Evolutionary conservation across 352 stramenopile species (phyloP), one percentile per base, ranked within the genome.

Genomic region (Discostella stelligera): DNA sequence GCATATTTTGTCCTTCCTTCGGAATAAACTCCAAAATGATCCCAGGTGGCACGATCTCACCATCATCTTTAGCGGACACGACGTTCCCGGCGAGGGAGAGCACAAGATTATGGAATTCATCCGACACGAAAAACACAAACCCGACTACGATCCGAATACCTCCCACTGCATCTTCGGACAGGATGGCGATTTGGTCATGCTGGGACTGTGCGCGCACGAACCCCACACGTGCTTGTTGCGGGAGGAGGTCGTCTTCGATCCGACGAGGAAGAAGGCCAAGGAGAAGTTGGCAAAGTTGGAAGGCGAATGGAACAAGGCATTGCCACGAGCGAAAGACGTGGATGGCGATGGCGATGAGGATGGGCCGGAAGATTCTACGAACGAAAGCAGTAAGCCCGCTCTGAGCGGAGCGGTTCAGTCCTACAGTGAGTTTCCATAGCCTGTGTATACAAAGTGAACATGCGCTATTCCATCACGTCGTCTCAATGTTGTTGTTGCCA

Each of bases 81-180:
- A 99, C 79, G 96, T 99, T 27, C 97, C 97, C 0, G 97, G 97
- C 30, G 97, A 99, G 80, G 97, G 97, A 49, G 97, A 99, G 84
- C 97, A 99, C 86, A 99, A 99, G 79, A 95, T 99, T 67, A 98
- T 99, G 94, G 89, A 98, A 69, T 99, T 98, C 87, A 97, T 99
- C 54, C 95, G 97, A 27, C 86, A 94, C 49, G 93, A 98, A 79
- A 90, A 95, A 30, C 89, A 89, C 32, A 91, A 96, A 71, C 90
- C 91, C 20, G 91, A 93, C 23, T 98, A 98, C 71, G 89, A 98
- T 87, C 94, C 95, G 25, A 98, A 98, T 74, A 78, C 87, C 11
- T 65, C 80, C 8, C 88, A 93, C 71, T 90, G 83, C 56, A 98
- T 99, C 85, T 98, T 98, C 86, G 97, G 97, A 60, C 96, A 98